Evolutionary conservation across 208 protist genomes (phyloP).

Genomic region (Porcisia deanei): DNA sequence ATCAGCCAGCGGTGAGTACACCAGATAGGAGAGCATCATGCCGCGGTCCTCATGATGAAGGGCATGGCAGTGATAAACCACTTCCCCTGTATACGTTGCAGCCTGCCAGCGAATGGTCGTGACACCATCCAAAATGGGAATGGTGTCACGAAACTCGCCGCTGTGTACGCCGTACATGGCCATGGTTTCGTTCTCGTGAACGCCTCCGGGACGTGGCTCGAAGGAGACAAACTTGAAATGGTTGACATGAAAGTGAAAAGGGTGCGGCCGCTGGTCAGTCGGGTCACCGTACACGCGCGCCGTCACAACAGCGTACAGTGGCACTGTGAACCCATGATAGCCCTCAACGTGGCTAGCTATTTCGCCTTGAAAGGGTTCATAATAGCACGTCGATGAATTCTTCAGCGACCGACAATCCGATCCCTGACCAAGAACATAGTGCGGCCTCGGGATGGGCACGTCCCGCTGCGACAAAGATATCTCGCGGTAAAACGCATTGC

Average conservation of each 20-base stretch:
- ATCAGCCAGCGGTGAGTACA: conserved; percentile 35
- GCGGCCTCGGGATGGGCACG: conserved; percentile 35
- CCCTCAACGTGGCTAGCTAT: conserved; percentile 23
- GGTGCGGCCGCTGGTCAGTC: conserved; percentile 68
- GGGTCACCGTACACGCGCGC: conserved; percentile 76
- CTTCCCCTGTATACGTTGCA: conserved; percentile 71
- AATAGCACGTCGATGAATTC: conserved; percentile 59
- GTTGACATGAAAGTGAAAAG: conserved; percentile 88
- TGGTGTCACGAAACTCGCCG: conserved; percentile 80
- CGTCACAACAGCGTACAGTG: conserved; percentile 57
- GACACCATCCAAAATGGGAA: conserved; percentile 85
- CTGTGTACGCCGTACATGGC: conserved; percentile 59
- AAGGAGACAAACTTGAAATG: conserved; percentile 85
- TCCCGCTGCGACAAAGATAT: conserved; percentile 73
- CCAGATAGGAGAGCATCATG: conserved; percentile 87
- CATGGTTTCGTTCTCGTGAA: conserved; percentile 76
- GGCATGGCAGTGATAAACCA: conserved; percentile 87
- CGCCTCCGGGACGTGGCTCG: conserved; percentile 58
- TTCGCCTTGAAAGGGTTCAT: conserved; percentile 70
- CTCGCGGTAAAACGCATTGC: conserved; percentile 30
- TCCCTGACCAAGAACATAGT: conserved; percentile 78
- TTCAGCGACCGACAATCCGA: conserved; percentile 58
- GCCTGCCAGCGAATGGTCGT: conserved; percentile 84
- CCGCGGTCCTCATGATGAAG: conserved; percentile 80
- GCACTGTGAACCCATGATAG: conserved; percentile 76